These are phyloP conservation scores for Wallacemonas sp. DNA, from an alignment of 208 protist species.

Conservation along the genomic window DNA sequence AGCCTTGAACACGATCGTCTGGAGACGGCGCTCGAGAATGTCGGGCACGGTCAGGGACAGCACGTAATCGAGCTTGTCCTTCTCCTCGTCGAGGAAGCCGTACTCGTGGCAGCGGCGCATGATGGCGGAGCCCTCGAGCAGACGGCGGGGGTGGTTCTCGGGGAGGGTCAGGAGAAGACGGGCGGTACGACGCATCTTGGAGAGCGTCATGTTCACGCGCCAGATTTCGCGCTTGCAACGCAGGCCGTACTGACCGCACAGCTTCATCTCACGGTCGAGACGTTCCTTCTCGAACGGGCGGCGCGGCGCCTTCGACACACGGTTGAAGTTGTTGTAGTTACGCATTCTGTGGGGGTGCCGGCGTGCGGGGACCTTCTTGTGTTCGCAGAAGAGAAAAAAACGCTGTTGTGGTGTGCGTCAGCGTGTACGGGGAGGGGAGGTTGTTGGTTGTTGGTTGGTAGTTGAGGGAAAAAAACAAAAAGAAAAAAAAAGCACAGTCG, in stretches of 20 bases:
- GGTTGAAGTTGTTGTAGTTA: slow-evolving; percentile 97
- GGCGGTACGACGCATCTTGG: slow-evolving; percentile 98
- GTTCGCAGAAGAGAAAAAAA: slow-evolving; percentile 4
- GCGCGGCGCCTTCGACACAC: slow-evolving; percentile 96
- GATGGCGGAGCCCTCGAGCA: slow-evolving; percentile 99
- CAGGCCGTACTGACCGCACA: slow-evolving; percentile 99
- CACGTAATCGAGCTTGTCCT: slow-evolving; percentile 99
- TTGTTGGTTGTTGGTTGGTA: too few species aligned
- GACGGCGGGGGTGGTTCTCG: slow-evolving; percentile 96
- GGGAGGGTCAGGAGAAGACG: slow-evolving; percentile 99
- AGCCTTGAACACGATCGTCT: slow-evolving; percentile 99
- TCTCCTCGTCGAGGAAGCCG: slow-evolving; percentile 98
- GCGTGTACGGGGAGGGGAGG: background rate
- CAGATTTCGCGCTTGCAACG: slow-evolving; percentile 99
- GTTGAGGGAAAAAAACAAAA: background rate
- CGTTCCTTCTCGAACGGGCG: slow-evolving; percentile 99
- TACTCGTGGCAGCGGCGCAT: slow-evolving; percentile 98
- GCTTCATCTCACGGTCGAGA: slow-evolving; percentile 99
- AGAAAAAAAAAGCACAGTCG: background rate
- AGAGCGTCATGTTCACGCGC: slow-evolving; percentile 98
- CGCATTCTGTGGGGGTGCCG: slow-evolving; percentile 56
- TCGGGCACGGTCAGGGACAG: slow-evolving; percentile 99
- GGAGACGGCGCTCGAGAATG: slow-evolving; percentile 99
- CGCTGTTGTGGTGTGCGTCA: background rate
- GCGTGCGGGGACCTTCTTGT: slow-evolving; percentile 8